phyloP scores from a whole-genome alignment of 2,329 filamentous ascomycete genomes.

The Sclerotinia spermophila region DNA sequence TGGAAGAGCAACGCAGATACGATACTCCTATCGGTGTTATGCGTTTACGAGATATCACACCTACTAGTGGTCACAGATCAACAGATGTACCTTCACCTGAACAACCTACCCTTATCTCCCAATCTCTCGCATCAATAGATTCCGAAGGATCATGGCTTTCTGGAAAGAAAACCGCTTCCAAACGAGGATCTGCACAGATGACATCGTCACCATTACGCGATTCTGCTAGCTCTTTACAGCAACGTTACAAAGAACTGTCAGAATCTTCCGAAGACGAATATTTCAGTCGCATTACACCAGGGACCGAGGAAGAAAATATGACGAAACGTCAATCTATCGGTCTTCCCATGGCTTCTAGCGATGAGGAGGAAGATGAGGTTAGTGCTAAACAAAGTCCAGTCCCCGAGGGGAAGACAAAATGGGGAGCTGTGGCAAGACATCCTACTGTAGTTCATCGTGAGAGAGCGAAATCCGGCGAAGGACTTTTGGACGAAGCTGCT shows the following conservation, averaged over 20 bases:
- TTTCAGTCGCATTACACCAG: slow-evolving; percentile 53
- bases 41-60: slow-evolving; percentile 43
- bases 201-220: slow-evolving; percentile 39
- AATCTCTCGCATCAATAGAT: slow-evolving; percentile 89
- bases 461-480: slow-evolving; percentile 57
- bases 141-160: slow-evolving; percentile 96
- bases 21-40: slow-evolving; percentile 46
- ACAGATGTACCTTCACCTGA: slow-evolving; percentile 49
- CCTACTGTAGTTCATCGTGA: slow-evolving; percentile 63
- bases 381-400: slow-evolving; percentile 32
- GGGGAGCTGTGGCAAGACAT: slow-evolving; percentile 42
- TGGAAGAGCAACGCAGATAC: slow-evolving; percentile 41
- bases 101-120: slow-evolving; percentile 55
- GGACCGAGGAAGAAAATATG: slow-evolving; percentile 33
- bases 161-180: slow-evolving; percentile 55
- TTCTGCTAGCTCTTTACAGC: slow-evolving; percentile 42
- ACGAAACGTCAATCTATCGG: slow-evolving; percentile 44
- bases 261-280: slow-evolving; percentile 74
- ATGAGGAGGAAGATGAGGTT: slow-evolving; percentile 55
- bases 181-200: slow-evolving; percentile 47
- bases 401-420: slow-evolving; percentile 33
- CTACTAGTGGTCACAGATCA: slow-evolving; percentile 43
- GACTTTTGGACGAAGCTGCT: slow-evolving; percentile 40
- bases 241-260: slow-evolving; percentile 50
- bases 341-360: slow-evolving; percentile 52